phyloP scores from a whole-genome alignment of 2,329 filamentous ascomycete genomes.

The Myrmaecium sp. region DNA sequence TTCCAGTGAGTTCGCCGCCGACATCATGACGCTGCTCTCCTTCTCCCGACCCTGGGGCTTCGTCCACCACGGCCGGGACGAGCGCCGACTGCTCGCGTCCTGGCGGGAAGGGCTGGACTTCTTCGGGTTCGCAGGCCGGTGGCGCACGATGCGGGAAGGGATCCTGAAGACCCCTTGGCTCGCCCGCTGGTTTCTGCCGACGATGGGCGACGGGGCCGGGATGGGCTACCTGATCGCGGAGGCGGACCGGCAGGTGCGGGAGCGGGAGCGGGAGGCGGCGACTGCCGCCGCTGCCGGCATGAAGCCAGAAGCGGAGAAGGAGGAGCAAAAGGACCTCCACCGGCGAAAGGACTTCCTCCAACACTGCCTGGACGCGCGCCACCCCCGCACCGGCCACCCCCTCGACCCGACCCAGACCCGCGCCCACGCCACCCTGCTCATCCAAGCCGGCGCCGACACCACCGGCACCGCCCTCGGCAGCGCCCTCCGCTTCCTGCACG shows the following conservation, averaged over 20 bases:
- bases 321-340: constrained; percentile 19
- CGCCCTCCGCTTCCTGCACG: constrained; percentile 14
- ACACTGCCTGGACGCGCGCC: constrained; percentile 18
- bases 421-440: constrained; percentile 21
- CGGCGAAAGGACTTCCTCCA: constrained; percentile 7
- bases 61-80: constrained; percentile 22
- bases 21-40: constrained; percentile 24
- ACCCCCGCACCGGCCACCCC: constrained; percentile 11
- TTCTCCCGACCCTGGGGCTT: constrained; percentile 23
- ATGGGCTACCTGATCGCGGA: constrained; percentile 23
- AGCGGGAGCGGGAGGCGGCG: constrained; percentile 10
- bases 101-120: constrained; percentile 22
- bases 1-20: constrained; percentile 21
- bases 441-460: constrained; percentile 21
- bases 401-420: constrained; percentile 16
- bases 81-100: constrained; percentile 17
- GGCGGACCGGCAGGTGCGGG: constrained; percentile 16
- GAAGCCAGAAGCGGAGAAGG: constrained; percentile 8
- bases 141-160: constrained; percentile 17
- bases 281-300: too few relatives aligned
- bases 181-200: constrained; percentile 15
- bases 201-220: constrained; percentile 12
- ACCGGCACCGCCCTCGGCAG: constrained; percentile 18
- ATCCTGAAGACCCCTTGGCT: constrained; percentile 13
- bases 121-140: constrained; percentile 21